Base-by-base conservation (phyloP, 2,329 filamentous ascomycete species). In the Fonsecaea pedrosoi region DNA sequence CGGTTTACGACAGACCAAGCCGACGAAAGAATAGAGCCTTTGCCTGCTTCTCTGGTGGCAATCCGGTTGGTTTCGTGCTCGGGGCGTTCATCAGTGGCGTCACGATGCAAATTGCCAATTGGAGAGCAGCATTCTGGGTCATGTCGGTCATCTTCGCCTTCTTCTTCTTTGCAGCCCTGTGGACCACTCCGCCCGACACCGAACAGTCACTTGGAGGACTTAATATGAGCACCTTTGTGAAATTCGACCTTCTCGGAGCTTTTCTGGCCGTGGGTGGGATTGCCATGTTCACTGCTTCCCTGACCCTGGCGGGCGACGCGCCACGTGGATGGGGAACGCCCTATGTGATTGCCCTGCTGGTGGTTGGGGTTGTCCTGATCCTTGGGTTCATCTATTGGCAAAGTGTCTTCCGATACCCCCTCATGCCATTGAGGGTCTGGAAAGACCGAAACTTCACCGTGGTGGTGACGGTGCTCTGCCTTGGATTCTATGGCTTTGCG, bases 11-110 rank as follows among this genome's bases (percentile, higher is more conserved):
- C n/a, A 81, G 81, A 71, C 88, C 89, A 0, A 84, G 81, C 10
- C 82, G 81, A 65, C 78, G 87, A n/a, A 89, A 90, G 79, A 90
- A 90, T 70, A 79, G 82, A 68, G 87, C 85, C 0, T 89, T 90
- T 74, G 87, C 87, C 0, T 88, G 86, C 70, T 89, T 89, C 71
- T 82, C 79, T 34, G 84, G 84, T 0, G 85, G 85, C 0, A 87
- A 87, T 60, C 85, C 85, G 0, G 74, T 87, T 1, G 85, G 85
- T 0, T 87, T 85, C 64, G 84, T 86, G 0, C 82, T 84, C 15
- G 85, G 85, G 0, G 85, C 85, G 42, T 85, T 91, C 2, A 81
- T 89, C 2, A 86, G 85, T 7, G 89, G 89, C 0, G 78, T 91
- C 10, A 87, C 86, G 0, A 85, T 87, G 0, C 82, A 85, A 62